Evolutionary conservation across 169 alveolate species (phyloP), one percentile per base, ranked within the genome.

Genomic region (Amoebophrya sp.): DNA sequence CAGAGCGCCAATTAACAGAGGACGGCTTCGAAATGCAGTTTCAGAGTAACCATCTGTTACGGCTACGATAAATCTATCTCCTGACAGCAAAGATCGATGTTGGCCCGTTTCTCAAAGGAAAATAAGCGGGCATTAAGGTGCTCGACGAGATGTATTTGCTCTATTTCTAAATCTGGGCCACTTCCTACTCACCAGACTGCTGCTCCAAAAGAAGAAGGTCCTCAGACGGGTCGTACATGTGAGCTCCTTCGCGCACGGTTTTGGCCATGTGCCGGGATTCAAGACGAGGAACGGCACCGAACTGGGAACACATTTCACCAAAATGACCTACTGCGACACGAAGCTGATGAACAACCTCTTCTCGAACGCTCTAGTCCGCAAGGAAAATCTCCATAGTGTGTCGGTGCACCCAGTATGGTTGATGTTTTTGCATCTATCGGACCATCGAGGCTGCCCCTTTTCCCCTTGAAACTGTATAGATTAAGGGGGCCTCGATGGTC

Each of bases 261-360:
- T 65, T 26, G 83, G 83, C 2, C 2, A 65, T 1, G 39, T 53
- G 76, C 76, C 76, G 76, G 76, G 76, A 53, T 53, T 53, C 76
- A n/a, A n/a, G n/a, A n/a, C n/a, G n/a, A n/a, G n/a, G 83, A 65
- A 65, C 83, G n/a, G 18, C 3, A 6, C 12, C 36, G 2, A 12
- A 26, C 36, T 12, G 3, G 83, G 83, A 0, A 29, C 1, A 6
- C 33, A 65, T 65, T 65, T 65, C 83, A 29, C 18, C 83, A 26
- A 36, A 36, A 6, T 1, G 33, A 65, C 83, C 83, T 65, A 65
- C 83, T 26, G 12, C 2, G 26, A 65, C 83, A 65, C 83, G n/a
- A 65, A 65, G 83, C n/a, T 65, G 36, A 65, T 65, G 83, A 65
- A 65, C 83, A 65, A 65, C n/a, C 83, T 65, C 83, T 65, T 65